phyloP scores from a whole-genome alignment of 345 rosid genomes.

The Brassica juncea region DNA sequence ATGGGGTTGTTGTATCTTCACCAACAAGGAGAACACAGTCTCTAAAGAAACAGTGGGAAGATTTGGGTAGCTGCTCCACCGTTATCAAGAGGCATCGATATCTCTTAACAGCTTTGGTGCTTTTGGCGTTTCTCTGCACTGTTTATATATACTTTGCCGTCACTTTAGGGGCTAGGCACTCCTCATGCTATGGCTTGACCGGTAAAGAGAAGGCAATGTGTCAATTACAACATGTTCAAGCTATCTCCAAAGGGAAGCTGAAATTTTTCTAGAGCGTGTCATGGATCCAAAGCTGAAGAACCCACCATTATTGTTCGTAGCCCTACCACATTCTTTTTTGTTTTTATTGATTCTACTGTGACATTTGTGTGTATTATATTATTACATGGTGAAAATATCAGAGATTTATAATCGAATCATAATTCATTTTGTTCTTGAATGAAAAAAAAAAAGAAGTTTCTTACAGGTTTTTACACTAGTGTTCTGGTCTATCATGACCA shows the following conservation, averaged over 20 bases:
- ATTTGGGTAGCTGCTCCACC: conserved; percentile 76
- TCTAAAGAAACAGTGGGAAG: conserved; percentile 71
- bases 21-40: conserved; percentile 72
- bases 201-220: conserved; percentile 67
- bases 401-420: neutral
- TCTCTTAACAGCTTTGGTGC: conserved; percentile 76
- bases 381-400: neutral
- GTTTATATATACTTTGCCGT: conserved; percentile 89
- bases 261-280: conserved; percentile 47
- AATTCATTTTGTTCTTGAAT: neutral
- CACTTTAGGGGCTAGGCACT: conserved; percentile 61
- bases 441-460: neutral
- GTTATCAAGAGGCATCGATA: conserved; percentile 77
- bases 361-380: neutral
- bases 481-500: neutral
- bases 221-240: conserved; percentile 52
- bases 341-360: neutral
- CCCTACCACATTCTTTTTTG: neutral
- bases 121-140: conserved; percentile 80
- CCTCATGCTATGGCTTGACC: conserved; percentile 68
- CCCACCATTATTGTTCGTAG: neutral
- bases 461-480: neutral
- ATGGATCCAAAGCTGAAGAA: neutral
- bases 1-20: conserved; percentile 62
- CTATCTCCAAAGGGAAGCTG: conserved; percentile 57